Base-by-base conservation (phyloP, 108 stramenopile species). In the Conticribra weissflogii region DNA sequence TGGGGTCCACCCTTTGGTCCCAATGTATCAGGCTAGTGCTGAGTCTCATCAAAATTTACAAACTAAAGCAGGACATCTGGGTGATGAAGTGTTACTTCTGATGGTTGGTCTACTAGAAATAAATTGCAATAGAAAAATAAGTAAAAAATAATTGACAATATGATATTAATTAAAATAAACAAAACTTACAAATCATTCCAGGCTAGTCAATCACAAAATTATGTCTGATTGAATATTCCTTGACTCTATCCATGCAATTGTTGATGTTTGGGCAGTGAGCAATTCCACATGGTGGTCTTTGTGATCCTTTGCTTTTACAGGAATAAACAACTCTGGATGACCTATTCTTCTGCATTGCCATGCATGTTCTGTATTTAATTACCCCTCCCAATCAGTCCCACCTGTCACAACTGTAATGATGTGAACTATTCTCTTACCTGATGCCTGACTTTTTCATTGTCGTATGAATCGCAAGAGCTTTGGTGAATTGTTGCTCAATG, bases 271-370 rank as follows among this genome's bases (percentile, higher is more conserved):
- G 23, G 15, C 41, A 0, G 59, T 41, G 0, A 60, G 59, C 59
- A 34, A 60, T 19, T 60, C 59, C 23, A 41, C 59, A 0, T 41
- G 59, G 3, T 41, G 34, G 24, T 60, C 59, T 22, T 60, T 41
- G 5, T 60, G 27, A 3, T 22, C 18, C 3, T 44, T 60, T 2
- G 36, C 59, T 5, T 31, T 41, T 1, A 41, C 36, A n/a, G 59
- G 59, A 18, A 45, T 60, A 1, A 60, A 2, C 1, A 60, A 1
- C 23, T 41, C 41, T 1, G 59, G 59, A 19, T 60, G 41, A 17
- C 21, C 8, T 14, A 1, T 41, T 24, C 59, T 0, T 21, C 41
- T 22, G 1, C 23, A 1, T 5, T 22, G 1, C 59, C 59, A 60
- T 2, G 24, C 36, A 17, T 41, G 45, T 1, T 45, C 59, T 8